A percentile compares a stretch with the other conserved stretches of the same genome.
Evolutionary conservation across 192 early-diverging fungal species (phyloP).

Genomic region (Rhizophagus sp.): DNA sequence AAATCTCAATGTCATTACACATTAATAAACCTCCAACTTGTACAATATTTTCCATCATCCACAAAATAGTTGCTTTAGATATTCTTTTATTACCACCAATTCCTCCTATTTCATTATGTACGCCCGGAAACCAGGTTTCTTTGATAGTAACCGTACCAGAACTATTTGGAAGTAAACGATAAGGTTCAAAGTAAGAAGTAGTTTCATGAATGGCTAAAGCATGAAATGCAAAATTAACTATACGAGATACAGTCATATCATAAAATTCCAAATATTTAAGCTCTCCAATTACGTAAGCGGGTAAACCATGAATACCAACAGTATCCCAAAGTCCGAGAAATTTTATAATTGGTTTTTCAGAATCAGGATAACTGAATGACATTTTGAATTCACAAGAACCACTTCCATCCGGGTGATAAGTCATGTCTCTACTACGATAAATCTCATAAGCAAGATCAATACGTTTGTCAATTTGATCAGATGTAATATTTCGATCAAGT

Average conservation of each 20-base stretch:
- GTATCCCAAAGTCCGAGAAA: slow-evolving; percentile 34
- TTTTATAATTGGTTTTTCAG: slow-evolving; percentile 27
- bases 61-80: neutral
- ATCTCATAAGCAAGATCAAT: slow-evolving; percentile 13
- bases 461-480: neutral
- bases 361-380: slow-evolving; percentile 9
- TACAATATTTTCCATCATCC: neutral
- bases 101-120: neutral
- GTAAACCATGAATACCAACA: slow-evolving; percentile 25
- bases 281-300: slow-evolving; percentile 19
- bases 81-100: neutral
- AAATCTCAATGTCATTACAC: neutral
- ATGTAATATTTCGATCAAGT: neutral
- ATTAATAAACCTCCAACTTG: neutral
- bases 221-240: slow-evolving; percentile 28
- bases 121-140: neutral
- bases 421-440: slow-evolving; percentile 6
- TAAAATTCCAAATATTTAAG: slow-evolving; percentile 15
- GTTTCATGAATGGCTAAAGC: neutral
- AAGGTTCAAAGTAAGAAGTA: neutral
- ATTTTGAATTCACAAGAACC: neutral
- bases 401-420: neutral
- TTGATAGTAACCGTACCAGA: neutral
- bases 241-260: slow-evolving; percentile 14
- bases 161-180: neutral